A percentile compares a stretch with the other conserved stretches of the same genome.
These are phyloP conservation scores for Phylloporus arenicola DNA, from an alignment of 768 basidiomycete genomes.

Conservation along the genomic window DNA sequence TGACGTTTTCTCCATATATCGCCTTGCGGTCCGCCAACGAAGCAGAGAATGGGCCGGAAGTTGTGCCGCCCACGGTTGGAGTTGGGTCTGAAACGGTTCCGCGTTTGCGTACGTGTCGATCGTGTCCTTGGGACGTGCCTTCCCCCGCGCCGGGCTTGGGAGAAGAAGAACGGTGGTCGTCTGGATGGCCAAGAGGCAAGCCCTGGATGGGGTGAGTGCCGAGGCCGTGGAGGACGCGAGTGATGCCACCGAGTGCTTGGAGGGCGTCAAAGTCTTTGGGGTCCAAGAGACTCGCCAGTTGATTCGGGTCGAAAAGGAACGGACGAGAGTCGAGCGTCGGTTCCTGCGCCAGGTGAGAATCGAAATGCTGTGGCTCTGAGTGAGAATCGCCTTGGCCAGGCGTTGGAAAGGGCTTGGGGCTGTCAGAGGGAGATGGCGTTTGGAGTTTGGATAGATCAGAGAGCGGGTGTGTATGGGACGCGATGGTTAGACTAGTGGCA, in stretches of 20 bases:
- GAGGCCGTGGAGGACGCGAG: constrained; percentile 63
- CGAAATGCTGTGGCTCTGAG: constrained; percentile 14
- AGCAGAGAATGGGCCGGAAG: constrained; percentile 28
- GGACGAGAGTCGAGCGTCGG: constrained; percentile 54
- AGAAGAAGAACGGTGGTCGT: constrained; percentile 8
- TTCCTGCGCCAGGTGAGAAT: constrained; percentile 34
- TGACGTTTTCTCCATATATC: constrained; percentile 70
- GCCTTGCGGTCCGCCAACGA: constrained; percentile 55
- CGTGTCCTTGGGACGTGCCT: constrained; percentile 32
- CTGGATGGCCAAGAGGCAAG: constrained; percentile 14
- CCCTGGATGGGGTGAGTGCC: constrained; percentile 59
- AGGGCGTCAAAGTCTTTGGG: constrained; percentile 76
- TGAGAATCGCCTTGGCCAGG: constrained; percentile 21
- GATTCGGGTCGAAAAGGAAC: constrained; percentile 66
- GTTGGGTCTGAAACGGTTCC: not conserved
- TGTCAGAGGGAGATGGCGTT: constrained; percentile 3
- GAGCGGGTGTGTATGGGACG: constrained; percentile 34
- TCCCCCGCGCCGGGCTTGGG: constrained; percentile 24
- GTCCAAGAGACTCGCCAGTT: constrained; percentile 82
- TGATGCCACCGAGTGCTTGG: constrained; percentile 62
- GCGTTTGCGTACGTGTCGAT: constrained; percentile 9
- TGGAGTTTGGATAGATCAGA: constrained; percentile 30
- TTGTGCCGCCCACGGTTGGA: constrained; percentile 7
- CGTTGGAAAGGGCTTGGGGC: constrained; percentile 11
- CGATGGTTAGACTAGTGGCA: constrained; percentile 30